Evolutionary conservation across 306 rosid genomes (phyloP).

Genomic region (Casuarina glauca): DNA sequence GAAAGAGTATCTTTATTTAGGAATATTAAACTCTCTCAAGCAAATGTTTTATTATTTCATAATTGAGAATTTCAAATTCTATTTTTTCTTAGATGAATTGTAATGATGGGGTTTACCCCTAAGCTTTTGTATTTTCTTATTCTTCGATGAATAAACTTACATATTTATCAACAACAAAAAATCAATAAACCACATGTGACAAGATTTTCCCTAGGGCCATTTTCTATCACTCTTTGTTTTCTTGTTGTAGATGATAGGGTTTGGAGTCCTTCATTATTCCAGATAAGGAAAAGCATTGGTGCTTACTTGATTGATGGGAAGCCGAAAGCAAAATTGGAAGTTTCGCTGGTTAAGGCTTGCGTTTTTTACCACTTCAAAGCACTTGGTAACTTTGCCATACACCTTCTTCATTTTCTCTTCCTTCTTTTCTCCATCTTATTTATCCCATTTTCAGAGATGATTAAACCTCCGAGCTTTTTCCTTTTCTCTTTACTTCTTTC

Average conservation of each 20-base stretch:
- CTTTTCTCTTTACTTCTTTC: too few relatives aligned
- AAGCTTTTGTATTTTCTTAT: too few relatives aligned
- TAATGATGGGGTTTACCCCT: too few relatives aligned
- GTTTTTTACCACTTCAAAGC: slow-evolving; percentile 28
- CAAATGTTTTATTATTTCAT: too few relatives aligned
- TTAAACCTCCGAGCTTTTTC: background rate
- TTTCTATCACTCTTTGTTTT: background rate
- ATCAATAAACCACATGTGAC: too few relatives aligned
- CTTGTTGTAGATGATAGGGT: background rate
- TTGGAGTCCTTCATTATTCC: slow-evolving; percentile 79
- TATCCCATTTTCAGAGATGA: background rate
- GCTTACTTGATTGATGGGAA: slow-evolving; percentile 86
- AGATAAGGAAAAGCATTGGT: slow-evolving; percentile 51
- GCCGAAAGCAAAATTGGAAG: slow-evolving; percentile 51
- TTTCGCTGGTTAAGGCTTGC: slow-evolving; percentile 77
- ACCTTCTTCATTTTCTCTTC: background rate
- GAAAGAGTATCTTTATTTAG: too few relatives aligned
- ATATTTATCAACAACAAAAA: too few relatives aligned
- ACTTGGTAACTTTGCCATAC: slow-evolving; percentile 68
- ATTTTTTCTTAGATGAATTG: too few relatives aligned
- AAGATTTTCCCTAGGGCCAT: too few relatives aligned
- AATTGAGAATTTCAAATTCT: too few relatives aligned
- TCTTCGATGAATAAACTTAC: too few relatives aligned
- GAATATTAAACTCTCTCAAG: too few relatives aligned
- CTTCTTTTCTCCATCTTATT: background rate